Percentiles rank a stretch among this genome's conserved stretches.
These are phyloP conservation scores for Talaromyces sp. DNA, from an alignment of 2,329 filamentous ascomycete species.

Conservation along the genomic window DNA sequence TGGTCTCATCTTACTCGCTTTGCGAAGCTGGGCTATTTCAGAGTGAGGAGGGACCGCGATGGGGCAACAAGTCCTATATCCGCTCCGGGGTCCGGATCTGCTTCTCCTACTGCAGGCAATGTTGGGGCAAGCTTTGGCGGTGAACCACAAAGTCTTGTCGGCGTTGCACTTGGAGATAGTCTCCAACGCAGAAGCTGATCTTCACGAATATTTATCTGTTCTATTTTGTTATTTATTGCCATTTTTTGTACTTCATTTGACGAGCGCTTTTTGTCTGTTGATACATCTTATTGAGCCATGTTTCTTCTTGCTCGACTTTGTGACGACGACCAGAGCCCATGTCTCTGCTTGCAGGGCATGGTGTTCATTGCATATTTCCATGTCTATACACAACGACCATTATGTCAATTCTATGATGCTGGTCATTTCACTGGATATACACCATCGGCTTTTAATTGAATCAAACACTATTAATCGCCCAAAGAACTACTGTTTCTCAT, in stretches of 20 bases:
- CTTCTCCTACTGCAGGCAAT: slow-evolving; percentile 14
- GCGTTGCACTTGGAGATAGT: slow-evolving; percentile 38
- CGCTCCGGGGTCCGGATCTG: slow-evolving; percentile 20
- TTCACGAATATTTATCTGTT: background rate
- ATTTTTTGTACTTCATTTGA: background rate
- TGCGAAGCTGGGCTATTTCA: slow-evolving; percentile 80
- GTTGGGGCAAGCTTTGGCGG: slow-evolving; percentile 27
- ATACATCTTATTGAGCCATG: background rate
- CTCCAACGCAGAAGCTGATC: slow-evolving; percentile 27
- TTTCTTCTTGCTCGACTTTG: background rate
- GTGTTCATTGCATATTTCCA: background rate
- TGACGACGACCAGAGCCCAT: background rate
- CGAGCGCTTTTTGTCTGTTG: background rate
- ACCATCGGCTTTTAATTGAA: background rate
- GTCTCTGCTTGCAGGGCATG: background rate
- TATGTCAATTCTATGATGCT: too few species aligned
- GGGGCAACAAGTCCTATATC: slow-evolving; percentile 29
- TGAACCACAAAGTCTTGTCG: slow-evolving; percentile 41
- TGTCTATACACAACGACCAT: background rate
- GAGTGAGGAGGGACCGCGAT: slow-evolving; percentile 69
- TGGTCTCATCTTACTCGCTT: slow-evolving; percentile 86
- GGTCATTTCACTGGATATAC: background rate
- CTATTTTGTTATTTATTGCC: background rate
- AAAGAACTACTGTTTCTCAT: background rate
- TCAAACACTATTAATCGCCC: background rate